phyloP scores from a whole-genome alignment of 192 early-diverging fungal genomes.

The Glomus cerebriforme region DNA sequence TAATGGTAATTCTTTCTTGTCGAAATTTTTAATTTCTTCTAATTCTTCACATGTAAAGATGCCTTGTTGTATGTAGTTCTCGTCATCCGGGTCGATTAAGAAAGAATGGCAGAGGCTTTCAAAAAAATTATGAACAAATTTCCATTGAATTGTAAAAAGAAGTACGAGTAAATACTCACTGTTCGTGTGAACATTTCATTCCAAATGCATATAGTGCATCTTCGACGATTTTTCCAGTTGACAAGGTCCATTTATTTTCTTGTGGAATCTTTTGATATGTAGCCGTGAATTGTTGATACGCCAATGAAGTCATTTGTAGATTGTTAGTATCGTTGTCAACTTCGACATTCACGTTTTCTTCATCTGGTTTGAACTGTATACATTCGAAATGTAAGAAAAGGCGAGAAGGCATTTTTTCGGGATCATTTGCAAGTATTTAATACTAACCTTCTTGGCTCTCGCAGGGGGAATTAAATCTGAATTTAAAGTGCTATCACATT shows the following conservation, averaged over 20 bases:
- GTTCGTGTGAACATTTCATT: conserved; percentile 26
- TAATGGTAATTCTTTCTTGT: conserved; percentile 27
- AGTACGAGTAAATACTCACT: conserved; percentile 11
- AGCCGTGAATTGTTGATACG: conserved; percentile 20
- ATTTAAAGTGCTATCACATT: conserved; percentile 21
- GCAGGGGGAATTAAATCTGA: conserved; percentile 16
- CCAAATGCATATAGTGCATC: conserved; percentile 34
- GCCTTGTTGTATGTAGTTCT: conserved; percentile 30
- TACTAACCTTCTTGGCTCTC: conserved; percentile 19
- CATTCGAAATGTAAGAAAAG: conserved; percentile 21
- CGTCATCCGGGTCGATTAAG: conserved; percentile 29
- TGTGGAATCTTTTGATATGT: conserved; percentile 13
- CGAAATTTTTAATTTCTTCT: conserved; percentile 30
- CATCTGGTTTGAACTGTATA: conserved; percentile 5
- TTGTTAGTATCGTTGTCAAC: not conserved
- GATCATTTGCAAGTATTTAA: conserved; percentile 19
- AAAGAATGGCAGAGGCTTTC: conserved; percentile 29
- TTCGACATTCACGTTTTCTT: conserved; percentile 20
- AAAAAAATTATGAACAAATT: conserved; percentile 11
- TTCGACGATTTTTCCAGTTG: conserved; percentile 34
- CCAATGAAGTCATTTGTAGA: conserved; percentile 6
- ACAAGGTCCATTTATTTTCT: conserved; percentile 34
- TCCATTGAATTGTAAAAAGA: not conserved
- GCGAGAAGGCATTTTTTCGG: conserved; percentile 2
- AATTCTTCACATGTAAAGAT: conserved; percentile 32